A percentile compares a stretch with the other conserved stretches of the same genome.
Conservation (phyloP, 2,329 filamentous ascomycete species). For the Cadophora gregata region DNA sequence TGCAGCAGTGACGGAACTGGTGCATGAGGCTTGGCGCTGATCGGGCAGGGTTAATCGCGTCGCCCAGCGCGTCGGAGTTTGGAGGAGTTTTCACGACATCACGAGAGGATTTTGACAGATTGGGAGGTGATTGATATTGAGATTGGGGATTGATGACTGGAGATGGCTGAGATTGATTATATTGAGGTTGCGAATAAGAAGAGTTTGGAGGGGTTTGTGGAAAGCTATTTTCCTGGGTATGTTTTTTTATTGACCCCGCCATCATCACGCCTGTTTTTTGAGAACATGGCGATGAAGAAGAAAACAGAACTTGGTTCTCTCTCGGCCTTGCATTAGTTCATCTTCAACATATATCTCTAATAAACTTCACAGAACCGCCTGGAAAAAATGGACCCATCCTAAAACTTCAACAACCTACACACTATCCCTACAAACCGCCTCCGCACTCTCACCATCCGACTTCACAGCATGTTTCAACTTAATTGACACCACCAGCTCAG, state of each 20-base stretch:
- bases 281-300: not conserved
- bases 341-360: not conserved
- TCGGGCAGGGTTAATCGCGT: slow-evolving; percentile 5
- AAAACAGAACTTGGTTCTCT: not conserved
- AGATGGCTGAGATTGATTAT: slow-evolving; percentile 23
- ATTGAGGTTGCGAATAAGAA: slow-evolving; percentile 58
- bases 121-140: too few relatives aligned
- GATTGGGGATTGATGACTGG: not conserved
- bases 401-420: slow-evolving; percentile 49
- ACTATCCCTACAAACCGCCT: slow-evolving; percentile 52
- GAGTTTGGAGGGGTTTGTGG: slow-evolving; percentile 55
- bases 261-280: too few relatives aligned
- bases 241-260: slow-evolving; percentile 33
- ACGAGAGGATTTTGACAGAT: not conserved
- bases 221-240: slow-evolving; percentile 56
- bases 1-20: not conserved
- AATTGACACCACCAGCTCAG: slow-evolving; percentile 66
- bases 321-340: not conserved
- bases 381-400: slow-evolving; percentile 58
- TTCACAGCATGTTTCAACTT: slow-evolving; percentile 60
- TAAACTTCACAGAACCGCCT: slow-evolving; percentile 17
- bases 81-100: not conserved
- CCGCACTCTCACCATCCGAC: slow-evolving; percentile 50
- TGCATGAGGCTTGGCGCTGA: not conserved
- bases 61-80: not conserved